Evolutionary conservation across 2,329 filamentous ascomycete genomes (phyloP), one percentile per base, ranked within the genome.

Genomic region (Colletotrichum abscissum): DNA sequence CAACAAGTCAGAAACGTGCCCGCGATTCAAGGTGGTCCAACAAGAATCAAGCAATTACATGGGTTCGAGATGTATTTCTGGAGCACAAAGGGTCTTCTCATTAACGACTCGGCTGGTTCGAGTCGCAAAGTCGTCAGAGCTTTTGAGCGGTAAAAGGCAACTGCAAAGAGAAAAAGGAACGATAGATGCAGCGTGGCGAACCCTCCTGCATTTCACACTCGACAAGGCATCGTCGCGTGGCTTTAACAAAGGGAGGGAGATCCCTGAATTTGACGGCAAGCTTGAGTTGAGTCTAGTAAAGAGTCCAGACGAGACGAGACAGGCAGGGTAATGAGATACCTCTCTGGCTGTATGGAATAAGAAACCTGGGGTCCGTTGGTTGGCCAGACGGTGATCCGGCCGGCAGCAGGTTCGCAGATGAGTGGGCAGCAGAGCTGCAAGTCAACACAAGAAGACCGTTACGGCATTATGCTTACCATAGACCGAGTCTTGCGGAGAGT

Each of bases 291-390:
- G 57, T 56, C 58, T 64, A 64, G 69, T 65, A 55, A 73, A 73
- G 70, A 73, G 70, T 73, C 70, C 66, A 65, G 66, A 54, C 70
- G 55, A 70, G 67, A 66, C 67, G 67, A 66, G 30, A 62, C 62
- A 55, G 62, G 24, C 28, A 52, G 42, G 19, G 42, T 49, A 57
- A 33, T 49, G 52, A 42, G 33, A 42, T 35, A 28, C 54, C 33
- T 55, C 54, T 62, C 30, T 55, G 42, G 55, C n/a, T 26, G 28
- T 49, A n/a, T 46, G 62, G 56, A 71, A 71, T 33, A 73, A 71
- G 67, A 73, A 73, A 70, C 5, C 35, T 62, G 67, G 38, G 63
- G 38, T 14, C 22, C 24, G 28, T 30, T 63, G 42, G 56, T 70
- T 65, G 67, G 60, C 71, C 71, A 73, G 60, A 66, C 35, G 67